Conservation (phyloP, 768 basidiomycete genomes). For the Roridomyces roridus region DNA sequence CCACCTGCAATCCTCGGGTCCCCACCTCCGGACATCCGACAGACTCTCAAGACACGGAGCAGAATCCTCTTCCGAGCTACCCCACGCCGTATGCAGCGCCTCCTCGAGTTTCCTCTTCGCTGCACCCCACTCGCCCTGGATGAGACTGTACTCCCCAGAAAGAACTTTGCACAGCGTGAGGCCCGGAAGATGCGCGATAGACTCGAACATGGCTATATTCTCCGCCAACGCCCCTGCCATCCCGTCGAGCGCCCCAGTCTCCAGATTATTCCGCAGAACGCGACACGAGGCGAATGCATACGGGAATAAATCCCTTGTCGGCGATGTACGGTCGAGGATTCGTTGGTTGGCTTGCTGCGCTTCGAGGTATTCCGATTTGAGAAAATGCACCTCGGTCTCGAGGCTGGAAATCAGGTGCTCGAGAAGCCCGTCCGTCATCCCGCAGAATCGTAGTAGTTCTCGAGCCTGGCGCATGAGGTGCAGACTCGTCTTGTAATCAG, state of each 20-base stretch:
- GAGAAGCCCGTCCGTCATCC: background rate
- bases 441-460: background rate
- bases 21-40: background rate
- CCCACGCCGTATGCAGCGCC: background rate
- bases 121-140: background rate
- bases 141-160: background rate
- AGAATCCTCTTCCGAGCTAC: background rate
- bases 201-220: background rate
- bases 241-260: background rate
- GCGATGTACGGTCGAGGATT: background rate
- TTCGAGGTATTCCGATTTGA: constrained; percentile 2
- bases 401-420: background rate
- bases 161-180: background rate
- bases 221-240: no score
- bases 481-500: background rate
- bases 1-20: no score
- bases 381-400: background rate
- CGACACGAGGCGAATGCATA: background rate
- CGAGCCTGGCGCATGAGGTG: background rate
- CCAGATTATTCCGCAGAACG: background rate
- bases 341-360: background rate
- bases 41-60: background rate
- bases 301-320: background rate
- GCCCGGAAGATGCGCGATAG: background rate
- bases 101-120: background rate